Conservation (phyloP, 1,284 basidiomycete species). For the Schizophyllum commune region DNA sequence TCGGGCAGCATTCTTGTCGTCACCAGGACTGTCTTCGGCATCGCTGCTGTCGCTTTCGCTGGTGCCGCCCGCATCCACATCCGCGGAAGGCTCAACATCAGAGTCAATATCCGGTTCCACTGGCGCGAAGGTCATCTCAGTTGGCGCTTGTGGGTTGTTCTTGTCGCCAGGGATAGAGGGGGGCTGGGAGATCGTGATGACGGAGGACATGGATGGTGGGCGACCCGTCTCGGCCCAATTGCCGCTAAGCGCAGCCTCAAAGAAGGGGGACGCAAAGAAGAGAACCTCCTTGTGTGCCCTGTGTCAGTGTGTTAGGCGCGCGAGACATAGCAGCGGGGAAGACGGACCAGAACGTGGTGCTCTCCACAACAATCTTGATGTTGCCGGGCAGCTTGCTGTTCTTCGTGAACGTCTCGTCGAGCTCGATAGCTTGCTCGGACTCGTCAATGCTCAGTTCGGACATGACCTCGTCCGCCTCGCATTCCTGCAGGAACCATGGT, state of each 20-base stretch:
- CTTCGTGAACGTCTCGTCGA: constrained; percentile 67
- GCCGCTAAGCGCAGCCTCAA: constrained; percentile 75
- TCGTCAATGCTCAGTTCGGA: constrained; percentile 60
- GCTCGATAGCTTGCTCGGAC: constrained; percentile 62
- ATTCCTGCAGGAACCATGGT: constrained; percentile 67
- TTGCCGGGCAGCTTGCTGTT: constrained; percentile 62
- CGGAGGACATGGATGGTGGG: constrained; percentile 67
- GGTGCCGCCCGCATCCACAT: constrained; percentile 18
- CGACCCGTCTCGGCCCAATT: constrained; percentile 72
- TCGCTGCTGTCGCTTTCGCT: constrained; percentile 32
- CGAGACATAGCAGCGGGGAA: constrained; percentile 3
- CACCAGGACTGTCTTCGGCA: constrained; percentile 17
- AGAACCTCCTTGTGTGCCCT: constrained; percentile 84
- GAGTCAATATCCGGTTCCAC: constrained; percentile 38
- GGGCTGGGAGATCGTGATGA: constrained; percentile 74
- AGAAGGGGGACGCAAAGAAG: constrained; percentile 80
- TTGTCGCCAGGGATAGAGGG: constrained; percentile 45
- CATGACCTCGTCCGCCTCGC: constrained; percentile 58
- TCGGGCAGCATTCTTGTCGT: constrained; percentile 28
- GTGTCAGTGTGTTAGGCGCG: constrained; percentile 4
- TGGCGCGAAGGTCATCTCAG: constrained; percentile 50
- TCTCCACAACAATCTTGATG: constrained; percentile 80
- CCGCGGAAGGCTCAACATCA: constrained; percentile 27
- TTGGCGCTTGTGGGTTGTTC: constrained; percentile 30
- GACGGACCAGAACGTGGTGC: constrained; percentile 73